Percentiles rank a stretch among this genome's conserved stretches.
Evolutionary conservation across 306 rosid genomes (phyloP).

Genomic region (Abrus pulchellus): DNA sequence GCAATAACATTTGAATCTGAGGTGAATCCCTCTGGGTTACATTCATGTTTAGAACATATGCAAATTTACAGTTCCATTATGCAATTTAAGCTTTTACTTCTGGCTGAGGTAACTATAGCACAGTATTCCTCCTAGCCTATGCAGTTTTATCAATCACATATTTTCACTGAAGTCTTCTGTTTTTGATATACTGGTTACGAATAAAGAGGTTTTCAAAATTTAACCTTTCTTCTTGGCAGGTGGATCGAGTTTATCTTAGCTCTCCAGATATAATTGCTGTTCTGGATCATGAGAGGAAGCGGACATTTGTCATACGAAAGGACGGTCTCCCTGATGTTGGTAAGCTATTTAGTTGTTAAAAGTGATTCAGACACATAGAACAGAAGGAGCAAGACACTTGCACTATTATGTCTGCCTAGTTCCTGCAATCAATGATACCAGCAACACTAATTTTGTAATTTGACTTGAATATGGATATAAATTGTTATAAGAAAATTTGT

Average conservation of each 20-base stretch:
- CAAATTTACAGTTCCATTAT: constrained; percentile 19
- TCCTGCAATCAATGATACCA: constrained; percentile 25
- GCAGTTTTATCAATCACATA: constrained; percentile 22
- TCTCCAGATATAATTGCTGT: constrained; percentile 82
- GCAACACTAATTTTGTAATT: constrained; percentile 8
- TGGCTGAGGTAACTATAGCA: not conserved
- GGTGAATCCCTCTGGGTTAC: constrained; percentile 54
- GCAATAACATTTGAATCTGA: constrained; percentile 93
- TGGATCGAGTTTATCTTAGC: constrained; percentile 90
- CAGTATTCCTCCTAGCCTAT: constrained; percentile 16
- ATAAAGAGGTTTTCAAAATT: constrained; percentile 23
- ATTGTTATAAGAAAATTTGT: not conserved
- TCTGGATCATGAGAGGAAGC: constrained; percentile 88
- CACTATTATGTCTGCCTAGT: constrained; percentile 4
- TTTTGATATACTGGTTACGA: not conserved
- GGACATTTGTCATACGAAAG: constrained; percentile 82
- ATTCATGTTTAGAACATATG: not conserved
- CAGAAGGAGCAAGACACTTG: not conserved
- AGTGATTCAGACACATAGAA: not conserved
- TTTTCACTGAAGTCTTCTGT: not conserved
- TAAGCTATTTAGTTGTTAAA: constrained; percentile 52
- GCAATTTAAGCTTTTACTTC: constrained; percentile 10
- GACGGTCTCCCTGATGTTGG: constrained; percentile 98
- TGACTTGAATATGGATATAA: constrained; percentile 17
- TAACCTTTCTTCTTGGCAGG: constrained; percentile 55